Conservation (phyloP, 2,329 filamentous ascomycete genomes). For the Monosporascus sp. region DNA sequence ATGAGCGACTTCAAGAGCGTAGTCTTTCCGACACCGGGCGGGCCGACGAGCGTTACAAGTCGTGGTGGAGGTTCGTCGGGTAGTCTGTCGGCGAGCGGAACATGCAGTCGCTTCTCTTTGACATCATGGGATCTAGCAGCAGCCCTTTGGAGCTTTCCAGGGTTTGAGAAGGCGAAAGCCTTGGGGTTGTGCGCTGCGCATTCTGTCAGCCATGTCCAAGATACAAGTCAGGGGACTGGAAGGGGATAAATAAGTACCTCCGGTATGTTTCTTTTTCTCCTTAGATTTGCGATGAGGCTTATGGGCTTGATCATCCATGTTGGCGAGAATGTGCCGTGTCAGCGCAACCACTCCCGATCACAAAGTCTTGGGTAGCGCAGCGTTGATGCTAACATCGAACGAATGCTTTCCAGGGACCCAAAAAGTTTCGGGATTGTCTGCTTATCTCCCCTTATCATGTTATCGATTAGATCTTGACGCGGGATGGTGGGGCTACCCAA, state of each 20-base stretch:
- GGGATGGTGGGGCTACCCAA: background rate
- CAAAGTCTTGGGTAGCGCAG: too few species aligned
- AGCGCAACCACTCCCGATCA: slow-evolving; percentile 2
- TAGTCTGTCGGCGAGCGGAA: slow-evolving; percentile 90
- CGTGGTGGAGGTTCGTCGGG: slow-evolving; percentile 92
- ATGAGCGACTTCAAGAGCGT: slow-evolving; percentile 93
- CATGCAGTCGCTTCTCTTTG: slow-evolving; percentile 93
- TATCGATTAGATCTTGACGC: background rate
- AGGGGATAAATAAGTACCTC: slow-evolving; percentile 37
- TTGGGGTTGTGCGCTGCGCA: slow-evolving; percentile 72
- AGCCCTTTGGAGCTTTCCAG: slow-evolving; percentile 72
- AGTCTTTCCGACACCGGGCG: slow-evolving; percentile 91
- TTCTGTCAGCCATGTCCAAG: slow-evolving; percentile 15
- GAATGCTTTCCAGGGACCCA: background rate
- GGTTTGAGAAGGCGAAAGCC: slow-evolving; percentile 79
- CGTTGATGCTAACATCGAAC: background rate
- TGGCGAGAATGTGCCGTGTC: slow-evolving; percentile 22
- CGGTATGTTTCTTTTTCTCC: slow-evolving; percentile 74
- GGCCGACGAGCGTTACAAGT: slow-evolving; percentile 89
- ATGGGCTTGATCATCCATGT: slow-evolving; percentile 78
- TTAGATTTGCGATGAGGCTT: slow-evolving; percentile 81
- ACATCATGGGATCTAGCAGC: slow-evolving; percentile 55
- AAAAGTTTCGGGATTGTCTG: background rate
- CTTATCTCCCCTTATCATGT: background rate
- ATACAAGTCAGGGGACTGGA: background rate